phyloP scores from a whole-genome alignment of 2,329 filamentous ascomycete species.

The Sporothrix globosa region DNA sequence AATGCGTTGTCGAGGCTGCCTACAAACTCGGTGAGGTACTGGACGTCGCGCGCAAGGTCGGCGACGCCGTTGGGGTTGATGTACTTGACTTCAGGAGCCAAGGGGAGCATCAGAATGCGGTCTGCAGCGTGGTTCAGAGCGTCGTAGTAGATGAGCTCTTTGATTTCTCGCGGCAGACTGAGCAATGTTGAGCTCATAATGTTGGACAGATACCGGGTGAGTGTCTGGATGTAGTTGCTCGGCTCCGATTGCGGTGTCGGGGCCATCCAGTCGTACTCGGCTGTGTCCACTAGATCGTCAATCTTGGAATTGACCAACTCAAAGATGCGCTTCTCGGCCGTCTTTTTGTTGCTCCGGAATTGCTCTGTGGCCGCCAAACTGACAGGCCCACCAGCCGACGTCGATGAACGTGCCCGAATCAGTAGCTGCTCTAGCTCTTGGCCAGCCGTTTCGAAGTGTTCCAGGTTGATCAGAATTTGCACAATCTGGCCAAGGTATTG shows the following conservation, averaged over 20 bases:
- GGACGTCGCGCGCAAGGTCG: conserved; percentile 79
- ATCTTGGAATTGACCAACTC: conserved; percentile 99
- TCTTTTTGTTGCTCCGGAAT: conserved; percentile 90
- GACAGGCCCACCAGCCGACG: conserved; percentile 77
- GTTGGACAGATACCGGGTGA: conserved; percentile 89
- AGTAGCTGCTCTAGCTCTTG: conserved; percentile 85
- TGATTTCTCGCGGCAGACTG: conserved; percentile 92
- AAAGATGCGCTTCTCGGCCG: conserved; percentile 95
- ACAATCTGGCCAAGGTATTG: conserved; percentile 98
- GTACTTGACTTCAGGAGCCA: conserved; percentile 75
- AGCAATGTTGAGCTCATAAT: conserved; percentile 96
- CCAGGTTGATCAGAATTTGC: conserved; percentile 95
- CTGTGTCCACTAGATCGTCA: conserved; percentile 93
- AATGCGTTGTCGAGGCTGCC: conserved; percentile 78
- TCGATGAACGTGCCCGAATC: conserved; percentile 80
- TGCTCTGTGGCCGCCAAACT: conserved; percentile 80
- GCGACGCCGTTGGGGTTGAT: conserved; percentile 87
- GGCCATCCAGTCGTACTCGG: conserved; percentile 86
- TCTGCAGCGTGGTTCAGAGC: conserved; percentile 88
- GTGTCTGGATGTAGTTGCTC: conserved; percentile 91
- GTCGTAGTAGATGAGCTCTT: conserved; percentile 97
- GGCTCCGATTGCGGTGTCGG: conserved; percentile 69
- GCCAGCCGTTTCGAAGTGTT: conserved; percentile 95
- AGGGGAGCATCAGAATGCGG: conserved; percentile 77
- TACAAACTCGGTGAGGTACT: conserved; percentile 84